Evolutionary conservation across 352 stramenopile species (phyloP).

Genomic region (Pythium guiyangense): DNA sequence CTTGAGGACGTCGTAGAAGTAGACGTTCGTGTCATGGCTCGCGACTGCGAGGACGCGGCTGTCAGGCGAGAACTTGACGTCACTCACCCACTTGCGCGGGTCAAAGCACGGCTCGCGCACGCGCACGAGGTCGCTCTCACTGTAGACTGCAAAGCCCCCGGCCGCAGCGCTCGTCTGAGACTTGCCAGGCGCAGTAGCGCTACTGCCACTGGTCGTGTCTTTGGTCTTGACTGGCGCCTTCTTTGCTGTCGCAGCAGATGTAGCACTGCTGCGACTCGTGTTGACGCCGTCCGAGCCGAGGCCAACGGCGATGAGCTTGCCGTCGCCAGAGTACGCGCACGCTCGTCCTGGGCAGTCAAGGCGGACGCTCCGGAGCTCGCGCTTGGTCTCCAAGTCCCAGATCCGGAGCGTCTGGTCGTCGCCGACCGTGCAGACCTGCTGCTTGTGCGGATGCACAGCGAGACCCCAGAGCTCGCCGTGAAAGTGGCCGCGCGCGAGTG

Average conservation of each 20-base stretch:
- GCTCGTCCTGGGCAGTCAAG: slow-evolving; percentile 50
- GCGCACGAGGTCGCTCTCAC: slow-evolving; percentile 34
- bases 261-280: neutral
- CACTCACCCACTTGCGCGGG: slow-evolving; percentile 64
- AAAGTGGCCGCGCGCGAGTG: slow-evolving; percentile 74
- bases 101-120: slow-evolving; percentile 48
- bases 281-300: slow-evolving; percentile 35
- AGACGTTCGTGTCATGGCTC: slow-evolving; percentile 71
- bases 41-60: slow-evolving; percentile 52
- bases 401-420: slow-evolving; percentile 82
- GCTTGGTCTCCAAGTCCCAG: slow-evolving; percentile 59
- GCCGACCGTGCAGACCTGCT: slow-evolving; percentile 69
- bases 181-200: slow-evolving; percentile 6
- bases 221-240: slow-evolving; percentile 6
- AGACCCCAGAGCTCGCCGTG: slow-evolving; percentile 80
- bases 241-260: slow-evolving; percentile 1
- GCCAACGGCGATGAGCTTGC: slow-evolving; percentile 87
- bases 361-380: slow-evolving; percentile 30
- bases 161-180: slow-evolving; percentile 13
- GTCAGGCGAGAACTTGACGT: slow-evolving; percentile 71
- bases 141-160: slow-evolving; percentile 64
- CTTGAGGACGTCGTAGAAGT: slow-evolving; percentile 73
- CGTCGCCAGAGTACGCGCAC: slow-evolving; percentile 86
- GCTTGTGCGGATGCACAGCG: slow-evolving; percentile 54
- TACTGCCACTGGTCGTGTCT: neutral